Base-by-base conservation (phyloP, 2,329 filamentous ascomycete species). In the Bisporella sp. region DNA sequence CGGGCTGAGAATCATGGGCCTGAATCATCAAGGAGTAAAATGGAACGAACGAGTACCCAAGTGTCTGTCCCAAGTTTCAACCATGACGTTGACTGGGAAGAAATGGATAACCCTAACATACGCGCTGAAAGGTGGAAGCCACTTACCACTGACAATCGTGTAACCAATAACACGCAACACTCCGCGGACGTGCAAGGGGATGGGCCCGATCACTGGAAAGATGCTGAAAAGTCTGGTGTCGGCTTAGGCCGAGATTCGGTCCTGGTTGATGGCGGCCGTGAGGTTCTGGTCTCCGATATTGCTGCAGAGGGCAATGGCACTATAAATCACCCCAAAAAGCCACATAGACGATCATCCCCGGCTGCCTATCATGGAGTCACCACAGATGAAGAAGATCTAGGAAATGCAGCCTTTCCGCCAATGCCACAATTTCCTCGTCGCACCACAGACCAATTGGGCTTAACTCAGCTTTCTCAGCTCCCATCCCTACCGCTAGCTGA, bases 101-200 rank as follows among this genome's bases (percentile, higher is more conserved):
- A 59, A 49, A 63, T 62, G 42, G 67, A 66, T 28, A 69, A 54
- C 49, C 56, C 63, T 46, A 57, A 69, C 46, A 13, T 63, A 54
- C 9, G 80, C 77, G 56, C 68, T 73, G 50, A 81, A 73, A 31
- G 68, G 33, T 57, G 52, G 30, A 62, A 59, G 41, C 35, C 52
- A 29, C 39, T 62, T 6, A 64, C 62, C 5, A 54, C 73, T 28
- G 82, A 86, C 59, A 65, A 75, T 7, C 74, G 78, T 46, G 74
- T 85, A n/a, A 78, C 74, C 12, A 71, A 73, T 12, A 85, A 85
- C 59, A 60, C 73, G 5, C 74, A 77, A 32, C 86, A 91, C 63
- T 75, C 79, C 51, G 77, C 82, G 49, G 91, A 96, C 62, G 82
- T 96, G 28, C 82, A 84, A 48, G 91, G 92, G 0, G 80, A 84